Base-by-base conservation (phyloP, 1,139 yeast genomes). In the Hyphopichia buzzinii region DNA sequence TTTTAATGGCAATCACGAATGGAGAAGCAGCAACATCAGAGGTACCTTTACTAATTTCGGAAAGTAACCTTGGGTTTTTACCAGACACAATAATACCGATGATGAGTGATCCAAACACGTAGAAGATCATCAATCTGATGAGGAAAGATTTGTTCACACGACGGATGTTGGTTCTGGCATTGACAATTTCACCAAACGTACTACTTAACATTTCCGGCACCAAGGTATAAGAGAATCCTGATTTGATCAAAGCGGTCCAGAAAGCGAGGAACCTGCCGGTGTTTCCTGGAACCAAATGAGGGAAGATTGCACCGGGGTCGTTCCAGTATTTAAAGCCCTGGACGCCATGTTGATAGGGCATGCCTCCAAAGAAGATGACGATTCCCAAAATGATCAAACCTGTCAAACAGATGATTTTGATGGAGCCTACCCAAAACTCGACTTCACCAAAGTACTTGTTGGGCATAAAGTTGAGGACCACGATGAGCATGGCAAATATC, bases 211-310 rank as follows among this genome's bases (percentile, higher is more conserved):
- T 44, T 42, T 71, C 69, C 8, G 23, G 23, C 3, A 74, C 66
- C 2, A 77, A 77, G 12, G 70, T 65, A 42, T 72, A 72, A 19
- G 67, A 53, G 39, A 64, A 66, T 4, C 69, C 71, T 24, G 71
- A 70, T 42, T 62, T 64, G 30, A 62, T 52, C 40, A 65, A 47
- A 14, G 59, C 63, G 33, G 52, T 57, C 64, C 67, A 63, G 48
- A 55, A 55, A 1, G 65, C 70, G 31, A 64, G 50, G 40, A 64
- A 66, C 37, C 59, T 54, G 6, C 72, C 72, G 4, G 68, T 62
- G 8, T 49, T 16, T 4, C 72, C 72, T 3, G 40, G 35, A 4
- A 52, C 62, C 30, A 66, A 55, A 39, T 59, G 64, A 23, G 51
- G 57, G 36, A 55, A 61, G 39, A 62, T 49, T 21, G 64, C 49